These are phyloP conservation scores for Excoecaria cochinchinensis DNA, from an alignment of 345 rosid genomes.

Conservation along the genomic window DNA sequence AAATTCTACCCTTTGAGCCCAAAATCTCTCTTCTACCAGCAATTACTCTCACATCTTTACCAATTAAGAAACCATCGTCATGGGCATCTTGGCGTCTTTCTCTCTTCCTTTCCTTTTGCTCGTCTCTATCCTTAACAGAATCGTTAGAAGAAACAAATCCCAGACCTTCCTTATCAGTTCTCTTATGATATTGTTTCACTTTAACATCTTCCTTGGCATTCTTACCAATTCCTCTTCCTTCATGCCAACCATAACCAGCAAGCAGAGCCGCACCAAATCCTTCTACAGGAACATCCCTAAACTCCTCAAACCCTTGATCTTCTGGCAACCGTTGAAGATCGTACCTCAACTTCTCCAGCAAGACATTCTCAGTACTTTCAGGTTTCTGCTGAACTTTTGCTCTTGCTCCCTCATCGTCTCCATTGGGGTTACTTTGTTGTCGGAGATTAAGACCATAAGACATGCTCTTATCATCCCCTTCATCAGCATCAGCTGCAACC, in stretches of 20 bases:
- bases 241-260: constrained; percentile 82
- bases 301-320: constrained; percentile 59
- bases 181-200: constrained; percentile 49
- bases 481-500: constrained; percentile 13
- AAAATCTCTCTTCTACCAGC: constrained; percentile 38
- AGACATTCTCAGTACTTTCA: constrained; percentile 33
- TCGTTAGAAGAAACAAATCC: constrained; percentile 23
- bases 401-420: background rate
- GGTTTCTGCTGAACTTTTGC: constrained; percentile 9
- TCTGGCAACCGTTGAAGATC: constrained; percentile 56
- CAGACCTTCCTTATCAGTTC: constrained; percentile 55
- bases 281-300: constrained; percentile 69
- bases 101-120: background rate
- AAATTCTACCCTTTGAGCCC: constrained; percentile 58
- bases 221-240: constrained; percentile 77
- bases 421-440: constrained; percentile 2
- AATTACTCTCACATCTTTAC: constrained; percentile 62
- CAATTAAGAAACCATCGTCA: constrained; percentile 40
- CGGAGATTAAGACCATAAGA: constrained; percentile 68
- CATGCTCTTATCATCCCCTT: constrained; percentile 20
- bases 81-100: constrained; percentile 11
- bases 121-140: constrained; percentile 5
- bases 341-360: constrained; percentile 46
- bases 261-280: constrained; percentile 34
- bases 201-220: constrained; percentile 70